A percentile compares a stretch with the other conserved stretches of the same genome.
These are phyloP conservation scores for Sabuloglossum arenarium DNA, from an alignment of 495 filamentous ascomycete species.

Conservation along the genomic window DNA sequence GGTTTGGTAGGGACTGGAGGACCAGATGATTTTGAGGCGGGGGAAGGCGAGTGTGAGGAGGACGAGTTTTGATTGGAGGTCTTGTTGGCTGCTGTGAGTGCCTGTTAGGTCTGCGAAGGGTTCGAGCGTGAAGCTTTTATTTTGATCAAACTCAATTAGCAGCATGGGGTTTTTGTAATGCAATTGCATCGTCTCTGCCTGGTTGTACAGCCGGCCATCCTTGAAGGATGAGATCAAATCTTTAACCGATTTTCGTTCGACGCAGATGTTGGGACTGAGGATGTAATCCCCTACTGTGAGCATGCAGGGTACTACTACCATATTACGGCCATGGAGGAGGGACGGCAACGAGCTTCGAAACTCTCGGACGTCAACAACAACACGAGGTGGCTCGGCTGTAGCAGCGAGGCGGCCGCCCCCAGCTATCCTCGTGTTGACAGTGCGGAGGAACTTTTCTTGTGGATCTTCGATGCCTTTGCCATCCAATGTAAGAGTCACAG, in stretches of 20 bases:
- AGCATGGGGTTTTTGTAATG: slow-evolving; percentile 85
- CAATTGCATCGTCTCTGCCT: slow-evolving; percentile 82
- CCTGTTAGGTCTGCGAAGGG: slow-evolving; percentile 16
- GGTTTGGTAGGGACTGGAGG: slow-evolving; percentile 80
- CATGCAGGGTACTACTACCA: slow-evolving; percentile 78
- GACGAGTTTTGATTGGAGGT: slow-evolving; percentile 82
- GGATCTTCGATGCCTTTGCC: slow-evolving; percentile 53
- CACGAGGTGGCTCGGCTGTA: slow-evolving; percentile 75
- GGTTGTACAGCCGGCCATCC: slow-evolving; percentile 77
- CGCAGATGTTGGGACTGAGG: slow-evolving; percentile 68
- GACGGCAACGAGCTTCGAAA: slow-evolving; percentile 87
- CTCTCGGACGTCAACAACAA: slow-evolving; percentile 89
- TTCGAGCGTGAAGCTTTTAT: slow-evolving; percentile 91
- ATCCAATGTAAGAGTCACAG: slow-evolving; percentile 60
- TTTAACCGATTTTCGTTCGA: slow-evolving; percentile 82
- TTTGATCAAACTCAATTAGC: slow-evolving; percentile 92
- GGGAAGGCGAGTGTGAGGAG: slow-evolving; percentile 87
- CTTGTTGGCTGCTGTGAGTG: slow-evolving; percentile 12
- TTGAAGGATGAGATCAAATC: slow-evolving; percentile 83
- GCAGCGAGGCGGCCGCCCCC: slow-evolving; percentile 77
- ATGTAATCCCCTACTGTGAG: slow-evolving; percentile 96
- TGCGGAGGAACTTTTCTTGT: slow-evolving; percentile 82
- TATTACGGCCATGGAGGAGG: slow-evolving; percentile 67
- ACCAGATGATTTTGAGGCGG: slow-evolving; percentile 79
- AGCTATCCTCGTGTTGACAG: slow-evolving; percentile 90